These are phyloP conservation scores for Saccharum hybrid DNA, from an alignment of 202 grass and related monocot genomes.

Conservation along the genomic window DNA sequence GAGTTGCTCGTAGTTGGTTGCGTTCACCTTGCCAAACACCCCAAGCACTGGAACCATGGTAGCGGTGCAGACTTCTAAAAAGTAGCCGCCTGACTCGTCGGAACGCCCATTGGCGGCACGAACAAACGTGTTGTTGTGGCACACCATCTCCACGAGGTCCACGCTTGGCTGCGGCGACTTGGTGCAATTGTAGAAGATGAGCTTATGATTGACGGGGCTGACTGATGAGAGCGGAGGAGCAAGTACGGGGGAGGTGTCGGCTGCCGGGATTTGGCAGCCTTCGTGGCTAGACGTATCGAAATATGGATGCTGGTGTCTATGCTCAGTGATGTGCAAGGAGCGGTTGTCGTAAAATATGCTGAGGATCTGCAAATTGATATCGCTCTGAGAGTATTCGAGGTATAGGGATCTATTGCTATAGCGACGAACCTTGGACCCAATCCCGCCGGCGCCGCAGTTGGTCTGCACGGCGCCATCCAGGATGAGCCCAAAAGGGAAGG, in stretches of 20 bases:
- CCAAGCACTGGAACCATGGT: slow-evolving; percentile 27
- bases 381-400: neutral
- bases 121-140: slow-evolving; percentile 7
- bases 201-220: slow-evolving; percentile 27
- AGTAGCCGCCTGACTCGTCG: neutral
- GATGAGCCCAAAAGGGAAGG: too few species aligned
- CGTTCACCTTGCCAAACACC: neutral
- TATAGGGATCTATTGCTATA: neutral
- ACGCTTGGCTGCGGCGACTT: fast-evolving
- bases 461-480: neutral
- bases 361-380: neutral
- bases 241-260: neutral
- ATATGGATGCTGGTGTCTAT: neutral
- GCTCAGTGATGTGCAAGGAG: slow-evolving; percentile 30
- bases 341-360: neutral
- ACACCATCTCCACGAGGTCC: neutral
- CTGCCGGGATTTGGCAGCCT: neutral
- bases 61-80: slow-evolving; percentile 2
- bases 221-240: neutral
- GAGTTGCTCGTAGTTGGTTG: slow-evolving; percentile 1
- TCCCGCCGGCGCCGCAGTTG: too few species aligned
- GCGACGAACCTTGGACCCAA: slow-evolving; percentile 33
- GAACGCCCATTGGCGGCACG: neutral
- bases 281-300: neutral
- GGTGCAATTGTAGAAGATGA: slow-evolving; percentile 50